Evolutionary conservation across 257 asterid species (phyloP).

Genomic region (Solanum pennellii): DNA sequence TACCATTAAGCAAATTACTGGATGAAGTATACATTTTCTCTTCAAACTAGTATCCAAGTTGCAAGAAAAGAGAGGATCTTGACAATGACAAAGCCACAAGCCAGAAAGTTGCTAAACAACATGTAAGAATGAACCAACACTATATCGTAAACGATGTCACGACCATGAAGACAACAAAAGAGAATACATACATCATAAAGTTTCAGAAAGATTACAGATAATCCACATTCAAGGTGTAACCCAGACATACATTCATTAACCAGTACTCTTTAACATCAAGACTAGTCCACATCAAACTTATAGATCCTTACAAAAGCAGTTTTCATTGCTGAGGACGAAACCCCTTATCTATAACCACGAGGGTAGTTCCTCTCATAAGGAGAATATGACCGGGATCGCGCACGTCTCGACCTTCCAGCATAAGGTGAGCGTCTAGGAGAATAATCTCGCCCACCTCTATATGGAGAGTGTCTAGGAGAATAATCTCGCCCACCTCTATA

Average conservation of each 20-base stretch:
- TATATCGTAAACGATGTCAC: not conserved
- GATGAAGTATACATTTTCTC: not conserved
- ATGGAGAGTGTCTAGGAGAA: slow-evolving; percentile 59
- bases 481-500: slow-evolving; percentile 29
- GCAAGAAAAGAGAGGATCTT: not conserved
- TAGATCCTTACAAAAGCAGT: not conserved
- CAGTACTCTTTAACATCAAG: not conserved
- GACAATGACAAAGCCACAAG: not conserved
- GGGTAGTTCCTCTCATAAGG: slow-evolving; percentile 54
- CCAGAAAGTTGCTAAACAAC: not conserved
- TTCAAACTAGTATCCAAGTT: not conserved
- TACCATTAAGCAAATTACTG: not conserved
- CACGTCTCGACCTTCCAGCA: slow-evolving; percentile 76
- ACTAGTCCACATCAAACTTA: not conserved
- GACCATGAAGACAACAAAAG: not conserved
- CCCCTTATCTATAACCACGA: slow-evolving; percentile 55
- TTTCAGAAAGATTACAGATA: not conserved
- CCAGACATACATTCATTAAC: not conserved
- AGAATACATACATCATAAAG: not conserved
- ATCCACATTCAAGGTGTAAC: not conserved
- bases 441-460: slow-evolving; percentile 29
- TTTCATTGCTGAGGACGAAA: not conserved
- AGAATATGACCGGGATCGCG: slow-evolving; percentile 68
- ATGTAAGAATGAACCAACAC: not conserved
- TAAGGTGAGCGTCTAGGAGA: slow-evolving; percentile 50